Evolutionary conservation across 2,329 filamentous ascomycete genomes (phyloP).

Genomic region (Knoxdaviesia capensis): DNA sequence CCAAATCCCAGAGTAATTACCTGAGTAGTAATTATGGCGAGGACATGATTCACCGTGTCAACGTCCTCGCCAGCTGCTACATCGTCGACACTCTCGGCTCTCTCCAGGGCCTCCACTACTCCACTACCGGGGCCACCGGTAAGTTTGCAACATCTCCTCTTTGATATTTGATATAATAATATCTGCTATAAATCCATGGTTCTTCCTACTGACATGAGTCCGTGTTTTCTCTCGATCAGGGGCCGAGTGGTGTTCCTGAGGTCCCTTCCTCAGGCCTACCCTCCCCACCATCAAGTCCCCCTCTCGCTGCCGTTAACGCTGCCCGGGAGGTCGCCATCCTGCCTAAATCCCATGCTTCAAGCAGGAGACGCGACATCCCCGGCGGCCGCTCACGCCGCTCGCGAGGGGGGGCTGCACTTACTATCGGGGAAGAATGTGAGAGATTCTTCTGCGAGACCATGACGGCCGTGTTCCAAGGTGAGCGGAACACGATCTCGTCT

Average conservation of each 20-base stretch:
- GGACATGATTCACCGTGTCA: constrained; percentile 41
- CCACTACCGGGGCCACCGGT: constrained; percentile 76
- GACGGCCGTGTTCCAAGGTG: constrained; percentile 86
- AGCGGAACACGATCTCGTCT: constrained; percentile 58
- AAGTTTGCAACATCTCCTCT: constrained; percentile 12
- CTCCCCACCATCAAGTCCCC: constrained; percentile 75
- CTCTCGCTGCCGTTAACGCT: constrained; percentile 55
- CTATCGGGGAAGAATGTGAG: constrained; percentile 99
- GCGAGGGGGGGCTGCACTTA: constrained; percentile 83
- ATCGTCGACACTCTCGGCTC: constrained; percentile 52
- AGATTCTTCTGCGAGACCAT: constrained; percentile 98
- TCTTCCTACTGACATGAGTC: neutral
- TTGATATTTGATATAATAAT: neutral
- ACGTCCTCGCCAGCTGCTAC: constrained; percentile 84
- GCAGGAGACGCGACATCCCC: constrained; percentile 20
- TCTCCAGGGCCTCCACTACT: constrained; percentile 81
- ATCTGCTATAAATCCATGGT: neutral
- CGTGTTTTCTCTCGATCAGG: constrained; percentile 20
- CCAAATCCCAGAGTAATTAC: constrained; percentile 49
- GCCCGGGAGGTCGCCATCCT: constrained; percentile 46
- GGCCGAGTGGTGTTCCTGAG: constrained; percentile 91
- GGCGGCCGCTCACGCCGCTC: constrained; percentile 23
- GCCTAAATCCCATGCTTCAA: constrained; percentile 22
- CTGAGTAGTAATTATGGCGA: constrained; percentile 62
- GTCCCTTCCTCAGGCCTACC: constrained; percentile 68